These are phyloP conservation scores for Podospora didyma DNA, from an alignment of 495 filamentous ascomycete species.

Conservation along the genomic window DNA sequence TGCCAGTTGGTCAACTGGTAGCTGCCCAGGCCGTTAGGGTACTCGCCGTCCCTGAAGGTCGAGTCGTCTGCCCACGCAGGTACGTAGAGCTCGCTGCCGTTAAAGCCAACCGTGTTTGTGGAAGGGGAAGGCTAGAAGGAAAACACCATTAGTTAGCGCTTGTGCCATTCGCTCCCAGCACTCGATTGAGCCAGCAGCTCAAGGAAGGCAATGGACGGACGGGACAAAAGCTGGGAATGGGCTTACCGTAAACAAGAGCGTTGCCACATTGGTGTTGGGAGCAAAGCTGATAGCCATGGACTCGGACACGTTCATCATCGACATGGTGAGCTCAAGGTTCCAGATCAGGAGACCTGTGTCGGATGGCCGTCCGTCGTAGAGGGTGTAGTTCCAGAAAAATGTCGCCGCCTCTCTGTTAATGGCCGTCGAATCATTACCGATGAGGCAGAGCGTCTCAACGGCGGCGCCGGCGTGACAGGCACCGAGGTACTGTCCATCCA, in stretches of 20 bases:
- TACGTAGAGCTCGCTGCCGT: conserved; percentile 40
- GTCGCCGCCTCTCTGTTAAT: conserved; percentile 6
- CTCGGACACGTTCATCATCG: conserved; percentile 29
- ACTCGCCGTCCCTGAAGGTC: conserved; percentile 17
- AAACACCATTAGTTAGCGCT: conserved; percentile 9
- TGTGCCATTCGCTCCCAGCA: background rate
- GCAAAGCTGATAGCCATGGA: conserved; percentile 37
- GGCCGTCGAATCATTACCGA: conserved; percentile 12
- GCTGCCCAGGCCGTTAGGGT: conserved; percentile 7
- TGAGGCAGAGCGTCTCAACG: conserved; percentile 49
- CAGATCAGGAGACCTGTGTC: conserved; percentile 38
- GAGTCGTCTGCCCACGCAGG: conserved; percentile 43
- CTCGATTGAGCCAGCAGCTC: background rate
- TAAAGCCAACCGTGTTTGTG: conserved; percentile 37
- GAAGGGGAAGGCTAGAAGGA: conserved; percentile 28
- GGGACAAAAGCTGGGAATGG: background rate
- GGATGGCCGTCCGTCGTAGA: conserved; percentile 22
- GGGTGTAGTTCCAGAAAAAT: conserved; percentile 33
- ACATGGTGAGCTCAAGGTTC: conserved; percentile 29
- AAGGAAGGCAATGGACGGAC: background rate
- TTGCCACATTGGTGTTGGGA: conserved; percentile 48
- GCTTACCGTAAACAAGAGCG: conserved; percentile 31
- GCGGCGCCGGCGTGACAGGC: conserved; percentile 56
- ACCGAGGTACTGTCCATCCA: conserved; percentile 35
- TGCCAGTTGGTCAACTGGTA: conserved; percentile 44